Evolutionary conservation across 441 rosid genomes (phyloP), one percentile per base, ranked within the genome.

Genomic region (Populus trichocarpa): DNA sequence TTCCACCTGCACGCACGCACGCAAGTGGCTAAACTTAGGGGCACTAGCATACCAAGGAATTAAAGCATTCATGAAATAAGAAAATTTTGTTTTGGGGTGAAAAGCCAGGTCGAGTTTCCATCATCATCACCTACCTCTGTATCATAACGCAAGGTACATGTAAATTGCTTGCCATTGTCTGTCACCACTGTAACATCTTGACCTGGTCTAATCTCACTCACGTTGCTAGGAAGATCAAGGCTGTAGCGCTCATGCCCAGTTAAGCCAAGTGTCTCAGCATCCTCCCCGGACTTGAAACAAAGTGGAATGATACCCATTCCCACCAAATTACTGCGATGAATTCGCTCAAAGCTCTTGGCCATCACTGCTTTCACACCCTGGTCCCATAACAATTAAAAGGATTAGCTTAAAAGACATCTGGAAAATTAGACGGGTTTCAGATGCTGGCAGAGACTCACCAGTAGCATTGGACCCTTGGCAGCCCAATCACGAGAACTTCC

Each of bases 401-500:
- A 32, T 32, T 32, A 32, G 6, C 33, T 32, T 32, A 32, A 32
- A 32, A 32, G 33, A 32, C 33, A 32, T 32, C 33, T 32, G 33
- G 33, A 32, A 32, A 32, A 32, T 32, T 6, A 32, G 33, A 32
- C 33, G 33, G 33, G 33, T 32, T 32, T 32, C 33, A 32, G 33
- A 32, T 32, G 33, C 33, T 32, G 33, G 33, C 33, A 32, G 33
- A 32, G 33, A 32, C 33, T 32, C 33, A 32, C 98, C 97, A 89
- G 89, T 79, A 94, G 87, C 94, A 88, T 90, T 46, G 98, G 97
- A 80, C 98, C 98, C 92, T 94, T 94, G 63, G 98, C 98, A 78
- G 98, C 98, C 98, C 98, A 94, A 81, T 93, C 98, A 18, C 97
- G 95, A 78, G 98, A 94, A 83, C 98, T 94, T 82, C 98, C 98